Conservation (phyloP, 2,329 filamentous ascomycete genomes). For the Ceratocystis diversiconidia region DNA sequence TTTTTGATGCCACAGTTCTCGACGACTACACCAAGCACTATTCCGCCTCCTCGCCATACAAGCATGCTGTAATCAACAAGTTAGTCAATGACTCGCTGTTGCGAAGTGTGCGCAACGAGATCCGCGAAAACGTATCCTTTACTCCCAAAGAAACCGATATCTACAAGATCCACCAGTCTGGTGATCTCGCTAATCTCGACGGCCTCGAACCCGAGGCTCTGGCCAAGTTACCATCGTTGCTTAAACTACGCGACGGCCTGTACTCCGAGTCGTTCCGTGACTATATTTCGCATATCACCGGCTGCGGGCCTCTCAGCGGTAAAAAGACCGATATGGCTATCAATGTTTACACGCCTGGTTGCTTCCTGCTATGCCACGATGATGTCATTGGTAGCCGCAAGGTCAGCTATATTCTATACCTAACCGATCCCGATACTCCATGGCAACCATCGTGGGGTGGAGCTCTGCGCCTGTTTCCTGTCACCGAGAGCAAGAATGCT, state of each 20-base stretch:
- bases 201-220: slow-evolving; percentile 79
- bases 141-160: slow-evolving; percentile 98
- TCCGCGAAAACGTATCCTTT: slow-evolving; percentile 81
- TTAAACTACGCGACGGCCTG: slow-evolving; percentile 80
- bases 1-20: slow-evolving; percentile 48
- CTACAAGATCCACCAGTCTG: slow-evolving; percentile 98
- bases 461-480: slow-evolving; percentile 74
- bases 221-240: slow-evolving; percentile 73
- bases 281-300: slow-evolving; percentile 76
- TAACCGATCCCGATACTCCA: slow-evolving; percentile 78
- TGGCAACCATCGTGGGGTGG: slow-evolving; percentile 93
- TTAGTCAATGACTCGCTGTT: slow-evolving; percentile 71
- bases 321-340: slow-evolving; percentile 98
- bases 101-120: slow-evolving; percentile 74
- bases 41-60: slow-evolving; percentile 57
- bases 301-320: slow-evolving; percentile 74
- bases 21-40: slow-evolving; percentile 47
- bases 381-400: slow-evolving; percentile 95
- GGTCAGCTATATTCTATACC: slow-evolving; percentile 92
- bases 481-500: slow-evolving; percentile 43
- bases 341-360: slow-evolving; percentile 94
- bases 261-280: slow-evolving; percentile 83
- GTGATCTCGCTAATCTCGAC: slow-evolving; percentile 91
- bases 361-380: slow-evolving; percentile 90
- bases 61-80: slow-evolving; percentile 75